Evolutionary conservation across 805 yeast species (phyloP), one percentile per base, ranked within the genome.

Genomic region (Candida gorgasii): DNA sequence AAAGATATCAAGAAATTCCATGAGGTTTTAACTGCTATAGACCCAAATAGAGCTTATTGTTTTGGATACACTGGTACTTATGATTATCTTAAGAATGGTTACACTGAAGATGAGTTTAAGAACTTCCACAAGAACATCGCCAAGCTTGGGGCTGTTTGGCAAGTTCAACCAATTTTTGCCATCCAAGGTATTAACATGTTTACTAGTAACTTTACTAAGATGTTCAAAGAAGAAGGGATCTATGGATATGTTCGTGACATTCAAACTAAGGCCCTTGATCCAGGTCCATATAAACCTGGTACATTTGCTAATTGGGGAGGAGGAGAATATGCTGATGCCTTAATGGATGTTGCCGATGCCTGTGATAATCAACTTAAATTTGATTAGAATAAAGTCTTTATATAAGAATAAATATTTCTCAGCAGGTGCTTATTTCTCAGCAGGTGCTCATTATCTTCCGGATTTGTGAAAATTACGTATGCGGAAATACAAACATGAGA

Each of bases 371-470:
- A 44, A 33, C 35, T 44, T 32, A 20, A 53, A 56, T 38, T 42
- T 49, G 8, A 59, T 49, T 20, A 61, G 61, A 13, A 28, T 52
- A n/a, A n/a, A n/a, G n/a, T n/a, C n/a, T n/a, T n/a, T n/a, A n/a
- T n/a, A n/a, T n/a, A n/a, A n/a, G n/a, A n/a, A n/a, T n/a, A n/a
- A n/a, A n/a, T n/a, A n/a, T n/a, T n/a, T n/a, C n/a, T n/a, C n/a
- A n/a, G n/a, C n/a, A n/a, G n/a, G n/a, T n/a, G n/a, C n/a, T n/a
- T n/a, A n/a, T n/a, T n/a, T n/a, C n/a, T n/a, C n/a, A n/a, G n/a
- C n/a, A n/a, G n/a, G n/a, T n/a, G n/a, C n/a, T n/a, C n/a, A n/a
- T n/a, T n/a, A n/a, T n/a, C n/a, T n/a, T n/a, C n/a, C n/a, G n/a
- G n/a, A n/a, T n/a, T n/a, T n/a, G n/a, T n/a, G n/a, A n/a, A n/a